A percentile compares a stretch with the other conserved stretches of the same genome.
Evolutionary conservation across 2,329 filamentous ascomycete genomes (phyloP).

Genomic region (Pyricularia sp.): DNA sequence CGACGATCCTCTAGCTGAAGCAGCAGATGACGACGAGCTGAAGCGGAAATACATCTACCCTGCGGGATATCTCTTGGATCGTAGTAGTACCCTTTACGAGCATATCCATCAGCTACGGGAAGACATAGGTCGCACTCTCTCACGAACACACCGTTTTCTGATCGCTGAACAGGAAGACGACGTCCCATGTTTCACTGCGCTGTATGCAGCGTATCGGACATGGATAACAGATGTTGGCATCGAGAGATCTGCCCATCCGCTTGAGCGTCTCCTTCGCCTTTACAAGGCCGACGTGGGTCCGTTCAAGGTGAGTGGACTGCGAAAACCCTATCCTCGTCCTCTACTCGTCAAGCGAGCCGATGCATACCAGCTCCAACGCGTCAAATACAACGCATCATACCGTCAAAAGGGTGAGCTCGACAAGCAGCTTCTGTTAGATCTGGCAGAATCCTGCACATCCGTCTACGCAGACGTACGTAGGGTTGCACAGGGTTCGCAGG

Average conservation of each 20-base stretch:
- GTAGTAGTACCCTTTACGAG: constrained; percentile 54
- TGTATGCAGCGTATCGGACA: constrained; percentile 86
- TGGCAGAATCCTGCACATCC: constrained; percentile 84
- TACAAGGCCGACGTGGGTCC: constrained; percentile 80
- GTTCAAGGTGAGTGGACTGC: constrained; percentile 87
- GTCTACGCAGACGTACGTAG: constrained; percentile 93
- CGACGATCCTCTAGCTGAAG: constrained; percentile 48
- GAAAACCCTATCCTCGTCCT: constrained; percentile 87
- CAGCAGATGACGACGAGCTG: constrained; percentile 70
- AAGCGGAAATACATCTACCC: constrained; percentile 83
- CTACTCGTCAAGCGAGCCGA: constrained; percentile 88
- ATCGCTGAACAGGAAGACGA: constrained; percentile 84
- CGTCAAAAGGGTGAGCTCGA: constrained; percentile 86
- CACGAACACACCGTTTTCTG: constrained; percentile 77
- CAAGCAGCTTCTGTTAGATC: constrained; percentile 71
- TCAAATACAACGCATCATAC: constrained; percentile 86
- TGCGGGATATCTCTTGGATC: constrained; percentile 71
- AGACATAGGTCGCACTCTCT: constrained; percentile 69
- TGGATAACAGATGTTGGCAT: constrained; percentile 99
- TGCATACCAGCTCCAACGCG: constrained; percentile 87
- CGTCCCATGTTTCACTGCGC: constrained; percentile 84
- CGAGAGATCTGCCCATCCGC: constrained; percentile 84
- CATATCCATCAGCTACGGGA: constrained; percentile 75
- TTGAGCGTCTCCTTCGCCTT: constrained; percentile 78
- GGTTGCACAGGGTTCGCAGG: constrained; percentile 82